These are phyloP conservation scores for Alternaria burnsii DNA, from an alignment of 2,329 filamentous ascomycete species.

Conservation along the genomic window DNA sequence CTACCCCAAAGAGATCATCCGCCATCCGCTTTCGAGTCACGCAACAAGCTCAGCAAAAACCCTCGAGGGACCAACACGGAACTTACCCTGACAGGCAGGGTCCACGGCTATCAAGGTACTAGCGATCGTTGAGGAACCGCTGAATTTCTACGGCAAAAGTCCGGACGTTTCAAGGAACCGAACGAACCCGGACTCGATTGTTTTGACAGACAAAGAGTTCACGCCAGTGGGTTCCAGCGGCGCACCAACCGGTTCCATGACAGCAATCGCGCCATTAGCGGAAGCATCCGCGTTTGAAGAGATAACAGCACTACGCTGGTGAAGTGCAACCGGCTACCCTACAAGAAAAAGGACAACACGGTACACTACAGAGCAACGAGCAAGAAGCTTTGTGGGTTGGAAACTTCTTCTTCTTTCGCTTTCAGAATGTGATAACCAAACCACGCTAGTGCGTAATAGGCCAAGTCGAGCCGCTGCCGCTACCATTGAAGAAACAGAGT, in stretches of 20 bases:
- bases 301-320: background rate
- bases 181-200: background rate
- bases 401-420: background rate
- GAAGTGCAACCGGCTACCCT: background rate
- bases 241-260: background rate
- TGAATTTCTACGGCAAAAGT: background rate
- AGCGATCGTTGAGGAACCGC: background rate
- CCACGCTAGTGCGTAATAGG: background rate
- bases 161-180: background rate
- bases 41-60: background rate
- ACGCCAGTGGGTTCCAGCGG: slow-evolving; percentile 1
- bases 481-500: background rate
- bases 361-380: background rate
- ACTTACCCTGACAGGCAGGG: background rate
- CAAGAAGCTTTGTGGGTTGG: background rate
- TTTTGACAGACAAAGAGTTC: background rate
- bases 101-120: background rate
- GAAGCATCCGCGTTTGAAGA: background rate
- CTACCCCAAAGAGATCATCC: background rate
- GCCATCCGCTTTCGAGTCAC: background rate
- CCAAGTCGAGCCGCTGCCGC: background rate
- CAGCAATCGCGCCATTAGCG: background rate
- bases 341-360: no score
- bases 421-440: background rate
- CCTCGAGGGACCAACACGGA: background rate